Evolutionary conservation across 331 rosid genomes (phyloP), one percentile per base, ranked within the genome.

Genomic region (Malus hybrid): DNA sequence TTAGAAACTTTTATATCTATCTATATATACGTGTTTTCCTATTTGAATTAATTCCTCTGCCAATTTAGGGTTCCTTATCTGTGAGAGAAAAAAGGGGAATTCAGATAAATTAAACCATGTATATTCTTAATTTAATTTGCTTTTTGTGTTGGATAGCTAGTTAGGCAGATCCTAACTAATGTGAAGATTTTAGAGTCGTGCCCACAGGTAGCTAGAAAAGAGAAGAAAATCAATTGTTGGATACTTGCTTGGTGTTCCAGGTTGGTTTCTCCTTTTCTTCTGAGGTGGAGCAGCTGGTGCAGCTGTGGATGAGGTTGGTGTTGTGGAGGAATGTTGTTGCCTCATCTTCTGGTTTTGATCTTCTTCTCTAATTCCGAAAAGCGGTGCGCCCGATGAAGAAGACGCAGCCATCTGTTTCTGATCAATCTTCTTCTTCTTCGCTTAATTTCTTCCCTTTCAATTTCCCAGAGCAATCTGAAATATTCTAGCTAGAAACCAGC

Each of bases 191-290:
- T 7, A 52, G 57, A 52, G 57, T 52, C 57, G 57, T 7, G 57
- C 57, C 57, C 11, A 57, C 15, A 57, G 5, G 63, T 8, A n/a
- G 4, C 12, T n/a, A n/a, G 64, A 22, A 22, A 7, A 0, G 65
- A 39, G 57, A 52, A 12, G 2, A 74, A 34, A 44, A 31, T 65
- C n/a, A 67, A 67, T 36, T n/a, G 54, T 14, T 18, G 34, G 88
- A 89, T 84, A 94, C 97, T 94, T 92, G 88, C 99, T 86, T 90
- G 99, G 99, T 15, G 93, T 94, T 87, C 99, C 99, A 42, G 99
- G 99, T 74, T 94, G 99, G 83, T 94, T 94, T 85, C 99, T 86
- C 81, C 83, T 94, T 74, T 89, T 94, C 96, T 92, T 92, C 86
- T 72, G 98, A 16, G 87, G 68, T 39, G 93, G 82, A 33, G 78